Evolutionary conservation across 805 yeast genomes (phyloP).

Genomic region (Ogataea nitratoaversa): DNA sequence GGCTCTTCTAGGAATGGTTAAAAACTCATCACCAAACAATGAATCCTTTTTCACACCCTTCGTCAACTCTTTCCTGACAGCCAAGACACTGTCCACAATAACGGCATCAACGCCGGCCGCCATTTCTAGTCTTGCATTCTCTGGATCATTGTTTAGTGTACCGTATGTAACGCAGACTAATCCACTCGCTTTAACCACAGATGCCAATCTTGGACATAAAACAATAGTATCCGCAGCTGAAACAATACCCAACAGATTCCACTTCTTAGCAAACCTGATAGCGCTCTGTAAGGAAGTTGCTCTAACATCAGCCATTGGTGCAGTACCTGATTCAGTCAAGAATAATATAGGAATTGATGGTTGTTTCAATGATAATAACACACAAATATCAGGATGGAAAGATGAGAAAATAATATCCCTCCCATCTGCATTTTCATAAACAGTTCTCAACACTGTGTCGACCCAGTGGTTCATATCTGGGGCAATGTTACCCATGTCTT

Average conservation of each 20-base stretch:
- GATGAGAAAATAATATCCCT: conserved; percentile 88
- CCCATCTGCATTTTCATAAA: conserved; percentile 72
- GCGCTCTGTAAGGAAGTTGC: conserved; percentile 89
- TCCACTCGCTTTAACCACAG: conserved; percentile 87
- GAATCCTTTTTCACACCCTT: conserved; percentile 17
- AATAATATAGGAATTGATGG: conserved; percentile 90
- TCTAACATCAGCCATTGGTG: conserved; percentile 81
- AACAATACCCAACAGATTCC: conserved; percentile 91
- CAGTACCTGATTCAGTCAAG: conserved; percentile 84
- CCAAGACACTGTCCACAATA: conserved; percentile 92
- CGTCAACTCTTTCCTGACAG: conserved; percentile 78
- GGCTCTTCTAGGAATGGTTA: conserved; percentile 2
- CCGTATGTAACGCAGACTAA: conserved; percentile 94
- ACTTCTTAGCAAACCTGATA: conserved; percentile 80
- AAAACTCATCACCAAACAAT: conserved; percentile 5
- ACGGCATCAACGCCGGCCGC: conserved; percentile 97
- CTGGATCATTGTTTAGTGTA: conserved; percentile 76
- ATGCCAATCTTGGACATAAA: conserved; percentile 84
- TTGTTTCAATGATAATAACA: conserved; percentile 81
- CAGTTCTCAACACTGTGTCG: conserved; percentile 76
- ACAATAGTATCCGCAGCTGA: conserved; percentile 83
- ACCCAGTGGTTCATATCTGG: conserved; percentile 83
- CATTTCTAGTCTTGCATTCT: conserved; percentile 78
- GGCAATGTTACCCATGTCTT: conserved; percentile 81
- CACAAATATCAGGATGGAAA: conserved; percentile 91